Conservation (phyloP, 1,284 basidiomycete genomes). For the Ceratobasidium sp. region DNA sequence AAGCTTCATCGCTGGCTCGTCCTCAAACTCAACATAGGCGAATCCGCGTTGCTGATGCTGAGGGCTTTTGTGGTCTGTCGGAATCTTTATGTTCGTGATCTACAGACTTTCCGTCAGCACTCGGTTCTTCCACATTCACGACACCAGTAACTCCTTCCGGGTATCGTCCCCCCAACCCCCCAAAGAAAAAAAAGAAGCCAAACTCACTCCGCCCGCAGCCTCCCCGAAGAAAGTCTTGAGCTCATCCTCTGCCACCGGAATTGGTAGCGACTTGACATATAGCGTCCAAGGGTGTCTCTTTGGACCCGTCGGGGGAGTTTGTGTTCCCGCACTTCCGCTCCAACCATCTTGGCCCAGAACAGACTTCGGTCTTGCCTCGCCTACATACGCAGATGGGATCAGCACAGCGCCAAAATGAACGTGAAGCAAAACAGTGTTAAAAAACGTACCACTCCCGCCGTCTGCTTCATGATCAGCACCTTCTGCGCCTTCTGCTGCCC, state of each 20-base stretch:
- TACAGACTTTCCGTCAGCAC: slow-evolving; percentile 50
- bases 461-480: slow-evolving; percentile 63
- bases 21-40: slow-evolving; percentile 87
- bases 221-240: slow-evolving; percentile 80
- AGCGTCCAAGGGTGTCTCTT: slow-evolving; percentile 85
- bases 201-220: slow-evolving; percentile 68
- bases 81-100: slow-evolving; percentile 79
- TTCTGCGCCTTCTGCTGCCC: slow-evolving; percentile 57
- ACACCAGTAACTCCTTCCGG: slow-evolving; percentile 30
- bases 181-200: slow-evolving; percentile 29
- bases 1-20: slow-evolving; percentile 81
- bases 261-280: slow-evolving; percentile 74
- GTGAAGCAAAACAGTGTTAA: no score
- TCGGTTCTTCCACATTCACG: neutral
- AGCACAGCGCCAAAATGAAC: no score
- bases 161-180: no score
- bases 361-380: no score
- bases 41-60: slow-evolving; percentile 50
- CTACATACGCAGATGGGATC: no score
- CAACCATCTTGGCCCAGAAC: neutral
- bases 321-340: slow-evolving; percentile 61
- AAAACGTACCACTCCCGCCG: slow-evolving; percentile 55
- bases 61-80: slow-evolving; percentile 51
- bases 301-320: slow-evolving; percentile 72
- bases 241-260: slow-evolving; percentile 70